Base-by-base conservation (phyloP, 805 yeast species). In the Sungouiozyma ichnusensis region DNA sequence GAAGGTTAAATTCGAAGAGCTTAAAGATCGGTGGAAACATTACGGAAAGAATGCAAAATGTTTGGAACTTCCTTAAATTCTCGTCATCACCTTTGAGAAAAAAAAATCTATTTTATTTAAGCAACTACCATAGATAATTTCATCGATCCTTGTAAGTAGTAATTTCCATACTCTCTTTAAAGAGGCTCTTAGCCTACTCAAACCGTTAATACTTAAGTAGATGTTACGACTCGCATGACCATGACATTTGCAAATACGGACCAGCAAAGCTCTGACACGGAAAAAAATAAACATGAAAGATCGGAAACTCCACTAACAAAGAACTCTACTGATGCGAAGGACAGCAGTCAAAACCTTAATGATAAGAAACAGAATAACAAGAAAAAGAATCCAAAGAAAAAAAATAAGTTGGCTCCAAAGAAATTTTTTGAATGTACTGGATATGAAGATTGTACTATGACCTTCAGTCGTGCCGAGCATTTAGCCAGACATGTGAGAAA, bases 391-490 rank as follows among this genome's bases (percentile, higher is more conserved):
- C 37, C 32, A 20, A 16, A 39, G 13, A 39, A 40, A 27, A 33
- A 27, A 27, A 43, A 36, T 20, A 15, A 17, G 37, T 2, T n/a
- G 32, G 20, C 20, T 24, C 44, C 3, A 24, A 41, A 44, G 13
- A 63, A 85, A 46, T 73, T 83, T 17, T 87, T 87, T 63, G 87
- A 79, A 56, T 87, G 97, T 62, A 67, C 81, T 1, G 95, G 95
- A 2, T 88, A 74, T 57, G 85, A 85, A 16, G 87, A 81, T 50
- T 87, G 97, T 63, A 69, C 67, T 43, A 87, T 88, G 95, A 74
- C 88, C 5, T 87, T 87, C 62, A 84, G 95, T 2, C 70, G 97
- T 39, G 81, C 92, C 7, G 97, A 88, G 59, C 97, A 88, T 63
- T 71, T 87, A 51, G 95, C 95, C 1, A 71, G 97, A 45, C 97